These are phyloP conservation scores for Pestalotiopsis sp. DNA, from an alignment of 2,329 filamentous ascomycete genomes.

Conservation along the genomic window DNA sequence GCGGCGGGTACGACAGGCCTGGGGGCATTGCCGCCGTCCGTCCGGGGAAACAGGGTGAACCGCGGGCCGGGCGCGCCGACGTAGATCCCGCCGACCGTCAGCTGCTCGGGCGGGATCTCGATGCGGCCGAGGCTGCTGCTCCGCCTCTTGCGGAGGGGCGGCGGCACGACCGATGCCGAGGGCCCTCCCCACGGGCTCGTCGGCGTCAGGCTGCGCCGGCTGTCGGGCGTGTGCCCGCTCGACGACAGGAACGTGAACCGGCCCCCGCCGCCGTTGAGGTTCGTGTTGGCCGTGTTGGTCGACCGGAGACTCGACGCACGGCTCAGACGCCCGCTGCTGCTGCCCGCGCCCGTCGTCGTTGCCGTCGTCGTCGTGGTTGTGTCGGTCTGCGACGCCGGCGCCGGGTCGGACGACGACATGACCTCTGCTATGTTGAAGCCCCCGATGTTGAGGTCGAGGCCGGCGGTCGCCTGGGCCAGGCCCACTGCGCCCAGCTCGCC, in stretches of 20 bases:
- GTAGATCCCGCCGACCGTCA: not conserved
- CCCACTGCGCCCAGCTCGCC: not conserved
- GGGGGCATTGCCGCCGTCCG: not conserved
- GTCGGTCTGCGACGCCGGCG: not conserved
- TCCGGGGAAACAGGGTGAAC: slow-evolving; percentile 4
- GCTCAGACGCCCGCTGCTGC: not conserved
- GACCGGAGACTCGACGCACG: not conserved
- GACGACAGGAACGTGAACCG: slow-evolving; percentile 4
- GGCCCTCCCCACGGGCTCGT: slow-evolving; percentile 4
- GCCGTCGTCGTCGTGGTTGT: not conserved
- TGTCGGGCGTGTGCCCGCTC: slow-evolving; percentile 1
- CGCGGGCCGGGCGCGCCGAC: not conserved
- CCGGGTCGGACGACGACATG: not conserved
- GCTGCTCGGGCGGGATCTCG: not conserved
- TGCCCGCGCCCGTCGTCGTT: not conserved
- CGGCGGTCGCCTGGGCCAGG: slow-evolving; percentile 1
- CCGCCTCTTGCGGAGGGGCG: not conserved
- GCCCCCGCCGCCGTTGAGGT: slow-evolving; percentile 1
- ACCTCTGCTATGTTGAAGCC: not conserved
- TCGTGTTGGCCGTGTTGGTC: not conserved
- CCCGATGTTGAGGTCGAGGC: not conserved
- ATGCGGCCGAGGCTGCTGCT: slow-evolving; percentile 4
- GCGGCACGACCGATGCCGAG: not conserved
- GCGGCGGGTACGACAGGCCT: not conserved
- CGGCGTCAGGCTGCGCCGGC: not conserved